Base-by-base conservation (phyloP, 2,329 filamentous ascomycete genomes). In the Ilyonectria sp. region DNA sequence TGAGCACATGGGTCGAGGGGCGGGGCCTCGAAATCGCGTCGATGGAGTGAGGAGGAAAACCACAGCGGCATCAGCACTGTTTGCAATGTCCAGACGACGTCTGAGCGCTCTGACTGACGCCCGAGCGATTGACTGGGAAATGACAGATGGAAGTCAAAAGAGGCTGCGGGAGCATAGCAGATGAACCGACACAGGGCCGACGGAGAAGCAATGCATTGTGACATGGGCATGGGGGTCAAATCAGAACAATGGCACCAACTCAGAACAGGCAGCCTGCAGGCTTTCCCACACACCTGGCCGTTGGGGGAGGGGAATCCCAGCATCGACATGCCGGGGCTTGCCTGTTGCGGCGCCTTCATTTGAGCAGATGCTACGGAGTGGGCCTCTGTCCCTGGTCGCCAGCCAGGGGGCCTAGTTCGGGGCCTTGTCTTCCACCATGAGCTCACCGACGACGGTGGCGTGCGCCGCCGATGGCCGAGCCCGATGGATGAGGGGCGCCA, bases 401-500 rank as follows among this genome's bases (percentile, higher is more conserved):
- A 43, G 40, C 44, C 44, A 10, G 29, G 47, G 49, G 49, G 4
- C 49, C 49, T 31, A 53, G 50, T 33, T 33, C 19, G 43, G 43
- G 55, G 23, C n/a, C 35, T 17, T 40, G 53, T 43, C 46, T 58
- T 19, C 37, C 19, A 47, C 50, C 57, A 57, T 49, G 57, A 50
- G 43, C 57, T 65, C 63, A 57, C 63, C 63, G 63, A 65, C 57
- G 57, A 58, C n/a, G 62, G 49, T 60, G 63, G 63, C 56, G 50
- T 65, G 52, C 57, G 57, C 33, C 56, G 47, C 43, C 46, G 29
- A 58, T 43, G 40, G 40, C 5, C 40, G 15, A 43, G 50, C 50
- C 50, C 40, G 59, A 62, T 49, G 26, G 54, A 58, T 37, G 50
- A 46, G 52, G 54, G 52, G 56, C 52, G 52, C 60, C 60, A 56